These are phyloP conservation scores for Leccinum barrowsii DNA, from an alignment of 768 basidiomycete species.

Conservation along the genomic window DNA sequence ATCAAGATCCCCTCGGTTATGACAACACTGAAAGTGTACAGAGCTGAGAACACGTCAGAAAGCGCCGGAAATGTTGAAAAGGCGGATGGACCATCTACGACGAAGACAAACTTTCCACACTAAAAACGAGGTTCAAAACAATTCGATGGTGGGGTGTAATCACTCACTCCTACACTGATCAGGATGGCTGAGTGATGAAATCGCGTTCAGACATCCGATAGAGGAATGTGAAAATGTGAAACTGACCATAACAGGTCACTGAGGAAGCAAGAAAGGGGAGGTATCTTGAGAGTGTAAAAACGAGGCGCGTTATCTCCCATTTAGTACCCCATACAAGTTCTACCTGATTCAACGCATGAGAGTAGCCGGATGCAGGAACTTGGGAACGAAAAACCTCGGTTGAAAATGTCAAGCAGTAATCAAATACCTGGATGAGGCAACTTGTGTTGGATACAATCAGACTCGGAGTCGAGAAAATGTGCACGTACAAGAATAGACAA, in stretches of 20 bases:
- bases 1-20: slow-evolving; percentile 5
- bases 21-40: slow-evolving; percentile 14
- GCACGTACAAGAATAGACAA: slow-evolving; percentile 16
- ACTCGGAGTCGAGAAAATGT: not conserved
- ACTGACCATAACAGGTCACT: slow-evolving; percentile 19
- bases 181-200: slow-evolving; percentile 6
- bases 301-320: slow-evolving; percentile 20
- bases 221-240: not conserved
- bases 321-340: slow-evolving; percentile 21
- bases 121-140: slow-evolving; percentile 3
- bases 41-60: slow-evolving; percentile 9
- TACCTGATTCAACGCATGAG: slow-evolving; percentile 9
- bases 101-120: slow-evolving; percentile 19
- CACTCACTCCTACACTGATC: slow-evolving; percentile 1
- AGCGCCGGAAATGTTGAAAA: not conserved
- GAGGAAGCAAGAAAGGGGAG: slow-evolving; percentile 20
- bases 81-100: slow-evolving; percentile 14
- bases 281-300: slow-evolving; percentile 29
- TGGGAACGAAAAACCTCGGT: slow-evolving; percentile 14
- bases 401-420: slow-evolving; percentile 24
- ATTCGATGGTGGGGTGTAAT: not conserved
- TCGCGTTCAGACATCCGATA: not conserved
- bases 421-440: slow-evolving; percentile 8
- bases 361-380: not conserved
- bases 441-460: not conserved